Evolutionary conservation across 2,329 filamentous ascomycete genomes (phyloP), one percentile per base, ranked within the genome.

Genomic region (Pseudogymnoascus sp.): DNA sequence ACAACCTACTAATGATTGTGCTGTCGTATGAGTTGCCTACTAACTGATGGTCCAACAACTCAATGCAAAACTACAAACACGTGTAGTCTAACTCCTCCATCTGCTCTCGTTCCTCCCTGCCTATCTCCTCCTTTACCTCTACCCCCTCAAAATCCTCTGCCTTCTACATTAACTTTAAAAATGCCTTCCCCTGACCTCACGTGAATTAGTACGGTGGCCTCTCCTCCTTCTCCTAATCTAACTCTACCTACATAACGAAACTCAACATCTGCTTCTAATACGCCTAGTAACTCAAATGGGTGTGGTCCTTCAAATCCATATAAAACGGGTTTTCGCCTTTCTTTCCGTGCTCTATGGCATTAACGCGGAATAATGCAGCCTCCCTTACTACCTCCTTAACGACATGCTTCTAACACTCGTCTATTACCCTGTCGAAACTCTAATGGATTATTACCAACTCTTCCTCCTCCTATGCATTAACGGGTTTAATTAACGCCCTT

Each of bases 201-300:
- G 7, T 60, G 17, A 60, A 33, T 29, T 10, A 3, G 31, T 37
- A 37, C 23, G 10, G 31, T 15, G 26, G 29, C n/a, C n/a, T 21
- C 26, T 60, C 17, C 31, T 60, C 26, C 37, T 60, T 37, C 37
- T 60, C 21, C 35, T 7, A 33, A 59, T 59, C 53, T n/a, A 40
- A 42, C 40, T 42, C 37, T 13, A 11, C 15, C 15, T 9, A 31
- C 19, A 60, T 7, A 21, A 38, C 23, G 7, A 37, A 60, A 60
- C n/a, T 60, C 37, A 60, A 60, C 23, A 60, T 60, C 29, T 60
- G 56, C 15, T 60, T 38, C 29, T 4, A 60, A 60, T 38, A 38
- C 37, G 2, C 19, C 37, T 9, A 11, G 29, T 60, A 60, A 4
- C 15, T 15, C 4, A 21, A 11, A 21, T 37, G 37, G 11, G 29